Base-by-base conservation (phyloP, 352 stramenopile species). In the Globisporangium splendens region DNA sequence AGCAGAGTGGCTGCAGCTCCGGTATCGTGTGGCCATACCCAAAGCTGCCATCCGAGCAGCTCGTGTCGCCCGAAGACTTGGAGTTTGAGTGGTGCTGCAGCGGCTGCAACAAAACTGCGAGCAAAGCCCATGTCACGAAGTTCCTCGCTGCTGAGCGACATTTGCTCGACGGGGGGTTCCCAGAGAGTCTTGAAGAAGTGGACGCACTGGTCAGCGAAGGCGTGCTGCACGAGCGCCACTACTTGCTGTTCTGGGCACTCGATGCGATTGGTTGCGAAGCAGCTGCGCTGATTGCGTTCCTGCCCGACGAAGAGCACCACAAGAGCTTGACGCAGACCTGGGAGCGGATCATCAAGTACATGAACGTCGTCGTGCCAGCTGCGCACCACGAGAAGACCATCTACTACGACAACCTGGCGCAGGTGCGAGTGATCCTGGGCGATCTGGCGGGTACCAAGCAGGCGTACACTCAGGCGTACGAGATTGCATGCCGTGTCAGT, bases 331-430 rank as follows among this genome's bases (percentile, higher is more conserved):
- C 70, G 43, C 65, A 77, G 55, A 73, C 89, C 42, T 90, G 80
- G 73, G 62, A 80, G 55, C 80, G 77, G 21, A 86, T 90, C 48
- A 84, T 93, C 56, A 56, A 67, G 20, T 73, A 54, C 59, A 86
- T 93, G 75, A 87, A 93, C 68, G 64, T 77, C n/a, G 75, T 86
- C 11, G 66, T 91, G 49, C 83, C 77, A 12, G 66, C 71, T 17
- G 69, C 75, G 39, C 73, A 91, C 51, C 80, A 93, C 61, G 80
- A 91, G 63, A 93, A 93, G 63, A 87, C 73, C 22, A 89, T 91
- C 54, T 89, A 93, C 65, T 93, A 93, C 66, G 83, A 93, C 69
- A 88, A 91, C 61, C 61, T 90, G 39, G 83, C 83, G 22, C 81
- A 93, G 65, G 80, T 88, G 6, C 70, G 79, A 10, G 75, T 93